Conservation (phyloP, 2,329 filamentous ascomycete genomes). For the Fusarium pseudoanthophilum region DNA sequence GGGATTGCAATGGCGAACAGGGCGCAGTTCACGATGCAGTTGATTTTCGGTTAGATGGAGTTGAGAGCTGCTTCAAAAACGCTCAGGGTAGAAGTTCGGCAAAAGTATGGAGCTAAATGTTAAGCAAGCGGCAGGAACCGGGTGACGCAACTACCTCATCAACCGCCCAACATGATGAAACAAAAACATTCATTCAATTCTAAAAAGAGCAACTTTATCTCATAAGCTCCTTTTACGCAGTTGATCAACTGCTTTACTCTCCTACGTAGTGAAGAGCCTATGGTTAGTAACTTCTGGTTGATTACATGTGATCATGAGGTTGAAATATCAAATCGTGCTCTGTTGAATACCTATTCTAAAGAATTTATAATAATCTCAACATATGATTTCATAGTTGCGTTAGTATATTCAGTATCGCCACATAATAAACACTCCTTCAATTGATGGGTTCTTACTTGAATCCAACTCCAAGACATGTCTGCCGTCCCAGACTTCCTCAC, state of each 20-base stretch:
- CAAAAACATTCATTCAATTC: neutral
- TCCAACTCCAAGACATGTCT: neutral
- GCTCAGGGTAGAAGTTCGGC: constrained; percentile 59
- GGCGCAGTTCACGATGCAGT: constrained; percentile 47
- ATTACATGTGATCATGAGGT: neutral
- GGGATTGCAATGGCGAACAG: constrained; percentile 60
- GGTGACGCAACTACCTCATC: constrained; percentile 47
- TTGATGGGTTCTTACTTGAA: neutral
- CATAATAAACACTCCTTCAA: neutral
- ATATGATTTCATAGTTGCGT: neutral
- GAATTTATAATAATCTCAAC: neutral
- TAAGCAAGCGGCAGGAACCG: constrained; percentile 50
- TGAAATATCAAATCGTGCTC: neutral
- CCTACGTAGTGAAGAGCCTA: neutral
- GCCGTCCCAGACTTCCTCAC: neutral
- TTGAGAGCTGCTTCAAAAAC: constrained; percentile 53
- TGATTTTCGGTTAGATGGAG: constrained; percentile 47
- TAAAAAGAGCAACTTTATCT: neutral
- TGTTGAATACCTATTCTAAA: neutral
- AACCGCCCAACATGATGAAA: neutral
- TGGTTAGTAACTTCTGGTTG: neutral
- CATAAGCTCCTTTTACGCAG: neutral
- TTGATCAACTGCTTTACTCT: neutral
- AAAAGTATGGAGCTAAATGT: constrained; percentile 49
- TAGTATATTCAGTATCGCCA: neutral